Evolutionary conservation across 2,329 filamentous ascomycete species (phyloP).

Genomic region (Stemphylium vesicarium): DNA sequence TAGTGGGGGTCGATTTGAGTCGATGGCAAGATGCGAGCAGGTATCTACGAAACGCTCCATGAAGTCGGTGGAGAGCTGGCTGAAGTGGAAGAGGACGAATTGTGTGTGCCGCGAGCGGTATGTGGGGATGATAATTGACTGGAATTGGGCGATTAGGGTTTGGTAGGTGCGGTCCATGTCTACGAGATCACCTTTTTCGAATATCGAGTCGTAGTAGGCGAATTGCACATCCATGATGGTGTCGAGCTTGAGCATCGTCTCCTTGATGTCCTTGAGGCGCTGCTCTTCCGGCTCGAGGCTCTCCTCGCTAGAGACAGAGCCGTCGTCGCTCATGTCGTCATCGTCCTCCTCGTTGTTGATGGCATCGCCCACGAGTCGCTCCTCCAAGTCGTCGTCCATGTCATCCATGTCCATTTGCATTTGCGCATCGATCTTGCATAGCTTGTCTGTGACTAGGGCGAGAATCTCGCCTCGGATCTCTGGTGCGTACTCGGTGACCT

Average conservation of each 20-base stretch:
- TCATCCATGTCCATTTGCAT: constrained; percentile 95
- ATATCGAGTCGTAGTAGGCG: constrained; percentile 76
- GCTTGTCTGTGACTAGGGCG: constrained; percentile 79
- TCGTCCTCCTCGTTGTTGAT: constrained; percentile 53
- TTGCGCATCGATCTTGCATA: constrained; percentile 94
- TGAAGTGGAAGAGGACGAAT: constrained; percentile 95
- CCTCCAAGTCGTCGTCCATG: constrained; percentile 84
- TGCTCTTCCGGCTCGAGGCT: constrained; percentile 62
- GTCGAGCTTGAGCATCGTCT: constrained; percentile 90
- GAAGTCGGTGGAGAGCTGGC: constrained; percentile 78
- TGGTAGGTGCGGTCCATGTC: constrained; percentile 77
- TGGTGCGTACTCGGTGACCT: constrained; percentile 76
- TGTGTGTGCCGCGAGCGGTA: constrained; percentile 93
- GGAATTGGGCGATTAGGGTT: constrained; percentile 83
- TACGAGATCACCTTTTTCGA: constrained; percentile 68
- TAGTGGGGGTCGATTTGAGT: constrained; percentile 68
- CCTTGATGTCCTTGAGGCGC: constrained; percentile 74
- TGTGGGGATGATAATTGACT: constrained; percentile 85
- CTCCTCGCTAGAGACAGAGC: constrained; percentile 72
- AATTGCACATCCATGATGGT: constrained; percentile 88
- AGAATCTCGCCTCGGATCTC: constrained; percentile 81
- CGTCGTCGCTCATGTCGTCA: constrained; percentile 68
- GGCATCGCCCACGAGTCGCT: constrained; percentile 70
- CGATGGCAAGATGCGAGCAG: constrained; percentile 74
- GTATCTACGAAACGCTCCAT: constrained; percentile 83